phyloP scores from a whole-genome alignment of 768 basidiomycete genomes.

The Lactarius tabidus region DNA sequence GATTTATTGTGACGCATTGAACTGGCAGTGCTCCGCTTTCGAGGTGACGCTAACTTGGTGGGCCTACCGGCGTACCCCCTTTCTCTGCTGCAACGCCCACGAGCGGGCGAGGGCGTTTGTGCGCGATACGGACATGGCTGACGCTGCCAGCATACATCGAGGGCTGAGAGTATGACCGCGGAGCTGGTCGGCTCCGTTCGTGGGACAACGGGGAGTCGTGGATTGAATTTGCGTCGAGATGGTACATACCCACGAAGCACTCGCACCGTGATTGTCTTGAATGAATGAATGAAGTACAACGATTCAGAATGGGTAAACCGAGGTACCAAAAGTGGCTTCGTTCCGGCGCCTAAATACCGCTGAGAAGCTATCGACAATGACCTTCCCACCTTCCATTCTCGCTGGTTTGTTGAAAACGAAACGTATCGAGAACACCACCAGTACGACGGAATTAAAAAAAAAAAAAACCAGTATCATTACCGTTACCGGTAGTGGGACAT shows the following conservation, averaged over 20 bases:
- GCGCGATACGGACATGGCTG: no score
- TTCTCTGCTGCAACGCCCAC: no score
- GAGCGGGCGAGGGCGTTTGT: no score
- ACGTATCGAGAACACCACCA: not conserved
- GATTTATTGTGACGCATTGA: not conserved
- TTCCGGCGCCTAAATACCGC: slow-evolving; percentile 6
- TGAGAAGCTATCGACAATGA: not conserved
- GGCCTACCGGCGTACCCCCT: no score
- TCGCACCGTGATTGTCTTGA: no score
- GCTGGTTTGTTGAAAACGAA: not conserved
- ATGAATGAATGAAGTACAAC: not conserved
- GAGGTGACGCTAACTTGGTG: slow-evolving; percentile 25
- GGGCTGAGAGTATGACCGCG: slow-evolving; percentile 27
- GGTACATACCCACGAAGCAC: slow-evolving; percentile 23
- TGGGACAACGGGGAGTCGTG: slow-evolving; percentile 26
- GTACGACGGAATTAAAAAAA: not conserved
- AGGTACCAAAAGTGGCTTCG: no score
- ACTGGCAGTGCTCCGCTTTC: slow-evolving; percentile 34
- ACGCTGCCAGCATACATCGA: slow-evolving; percentile 7
- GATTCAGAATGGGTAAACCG: no score
- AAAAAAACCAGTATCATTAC: not conserved
- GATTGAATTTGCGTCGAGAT: slow-evolving; percentile 32
- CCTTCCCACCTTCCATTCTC: not conserved
- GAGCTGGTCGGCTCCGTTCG: slow-evolving; percentile 16
- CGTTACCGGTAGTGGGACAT: not conserved